These are phyloP conservation scores for Kwoniella dejecticola DNA, from an alignment of 768 basidiomycete species.

Conservation along the genomic window DNA sequence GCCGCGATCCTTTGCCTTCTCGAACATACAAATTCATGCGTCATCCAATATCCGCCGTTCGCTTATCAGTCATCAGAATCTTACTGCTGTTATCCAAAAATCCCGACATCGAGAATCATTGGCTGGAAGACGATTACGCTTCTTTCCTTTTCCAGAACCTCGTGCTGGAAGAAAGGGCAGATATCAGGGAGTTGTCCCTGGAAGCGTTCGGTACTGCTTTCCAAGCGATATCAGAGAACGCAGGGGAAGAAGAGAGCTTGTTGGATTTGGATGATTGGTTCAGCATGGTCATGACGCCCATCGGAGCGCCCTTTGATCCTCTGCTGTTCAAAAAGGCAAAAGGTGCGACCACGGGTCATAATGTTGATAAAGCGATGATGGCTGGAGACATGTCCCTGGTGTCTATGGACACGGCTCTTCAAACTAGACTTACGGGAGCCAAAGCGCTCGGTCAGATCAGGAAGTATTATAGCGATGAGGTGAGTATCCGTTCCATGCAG, in stretches of 20 bases:
- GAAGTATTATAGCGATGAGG: slow-evolving; percentile 54
- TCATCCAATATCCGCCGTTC: slow-evolving; percentile 90
- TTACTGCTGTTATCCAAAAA: slow-evolving; percentile 82
- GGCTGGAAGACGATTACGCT: slow-evolving; percentile 76
- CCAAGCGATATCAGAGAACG: slow-evolving; percentile 60
- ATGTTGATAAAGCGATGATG: slow-evolving; percentile 95
- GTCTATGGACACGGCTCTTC: slow-evolving; percentile 70
- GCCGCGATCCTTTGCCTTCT: slow-evolving; percentile 58
- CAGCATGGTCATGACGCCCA: slow-evolving; percentile 80
- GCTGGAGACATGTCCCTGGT: slow-evolving; percentile 85
- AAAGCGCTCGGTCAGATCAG: slow-evolving; percentile 66
- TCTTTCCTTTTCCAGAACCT: slow-evolving; percentile 91
- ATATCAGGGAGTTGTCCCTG: slow-evolving; percentile 75
- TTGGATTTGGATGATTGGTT: slow-evolving; percentile 68
- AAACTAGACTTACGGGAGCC: slow-evolving; percentile 76
- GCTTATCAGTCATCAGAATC: slow-evolving; percentile 87
- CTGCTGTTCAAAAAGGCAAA: slow-evolving; percentile 65
- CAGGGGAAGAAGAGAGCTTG: slow-evolving; percentile 2
- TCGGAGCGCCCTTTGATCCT: slow-evolving; percentile 74
- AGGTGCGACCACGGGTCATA: slow-evolving; percentile 63
- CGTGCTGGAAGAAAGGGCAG: slow-evolving; percentile 81
- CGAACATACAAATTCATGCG: slow-evolving; percentile 95
- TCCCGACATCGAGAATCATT: slow-evolving; percentile 68
- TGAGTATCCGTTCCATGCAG: slow-evolving; percentile 1
- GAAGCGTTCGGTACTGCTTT: slow-evolving; percentile 74